These are phyloP conservation scores for Russula abietina DNA, from an alignment of 768 basidiomycete species.

Conservation along the genomic window DNA sequence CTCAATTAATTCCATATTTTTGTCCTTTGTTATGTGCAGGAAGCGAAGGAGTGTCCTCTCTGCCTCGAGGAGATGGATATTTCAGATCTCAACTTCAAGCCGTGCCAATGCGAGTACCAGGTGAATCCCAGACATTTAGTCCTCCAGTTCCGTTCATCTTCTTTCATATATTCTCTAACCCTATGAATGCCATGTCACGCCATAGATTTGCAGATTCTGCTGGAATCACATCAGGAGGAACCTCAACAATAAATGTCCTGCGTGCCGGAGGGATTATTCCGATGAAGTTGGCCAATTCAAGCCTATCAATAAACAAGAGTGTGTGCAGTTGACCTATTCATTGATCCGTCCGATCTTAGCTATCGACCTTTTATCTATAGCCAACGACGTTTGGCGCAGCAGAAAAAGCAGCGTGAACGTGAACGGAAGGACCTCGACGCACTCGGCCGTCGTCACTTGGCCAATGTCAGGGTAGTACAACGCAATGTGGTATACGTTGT, in stretches of 20 bases:
- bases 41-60: slow-evolving; percentile 95
- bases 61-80: slow-evolving; percentile 99
- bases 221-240: slow-evolving; percentile 98
- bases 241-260: slow-evolving; percentile 93
- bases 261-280: slow-evolving; percentile 88
- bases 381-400: slow-evolving; percentile 89
- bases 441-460: slow-evolving; percentile 75
- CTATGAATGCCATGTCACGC: slow-evolving; percentile 3
- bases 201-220: slow-evolving; percentile 97
- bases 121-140: slow-evolving; percentile 37
- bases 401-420: slow-evolving; percentile 91
- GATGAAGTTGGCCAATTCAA: slow-evolving; percentile 94
- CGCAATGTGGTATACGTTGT: slow-evolving; percentile 94
- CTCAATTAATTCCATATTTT: not conserved
- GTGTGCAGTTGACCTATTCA: slow-evolving; percentile 33
- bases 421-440: slow-evolving; percentile 92
- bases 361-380: slow-evolving; percentile 38
- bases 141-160: not conserved
- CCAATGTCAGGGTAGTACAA: slow-evolving; percentile 94
- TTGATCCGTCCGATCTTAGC: slow-evolving; percentile 12
- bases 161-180: slow-evolving; percentile 8
- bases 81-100: slow-evolving; percentile 98
- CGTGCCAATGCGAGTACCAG: slow-evolving; percentile 98
- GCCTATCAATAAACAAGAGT: slow-evolving; percentile 94
- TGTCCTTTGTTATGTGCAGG: slow-evolving; percentile 42